Base-by-base conservation (phyloP, 176 grass and related monocot genomes). In the Pontederia crassipes region DNA sequence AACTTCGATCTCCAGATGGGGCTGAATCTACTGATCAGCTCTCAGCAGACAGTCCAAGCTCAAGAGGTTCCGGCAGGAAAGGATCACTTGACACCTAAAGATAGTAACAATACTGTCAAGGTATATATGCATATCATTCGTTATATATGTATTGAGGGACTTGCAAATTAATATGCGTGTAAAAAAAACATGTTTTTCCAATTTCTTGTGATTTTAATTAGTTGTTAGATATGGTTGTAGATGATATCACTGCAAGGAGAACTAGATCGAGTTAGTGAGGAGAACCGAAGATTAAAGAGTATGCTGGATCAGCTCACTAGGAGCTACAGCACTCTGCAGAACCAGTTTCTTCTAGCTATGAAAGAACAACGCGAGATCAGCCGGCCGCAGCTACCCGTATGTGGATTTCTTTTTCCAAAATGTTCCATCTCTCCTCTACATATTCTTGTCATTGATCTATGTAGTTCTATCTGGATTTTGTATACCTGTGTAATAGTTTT, bases 291-390 rank as follows among this genome's bases (percentile, higher is more conserved):
- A 60, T 20, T 72, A 17, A 51, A 17, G 17, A 51, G 57, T 46
- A 61, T 52, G 69, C 46, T 72, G 57, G 69, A 72, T 60, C 56
- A 60, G 45, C 69, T 72, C 57, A 48, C 57, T 24, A 51, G 12
- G 18, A 49, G 57, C 12, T 72, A 61, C 69, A 51, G 11, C 8
- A 46, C 46, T n/a, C 55, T 72, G n/a, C 57, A 72, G 17, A 51
- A 14, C 11, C 55, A 60, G 56, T 8, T 61, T 28, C 46, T 60
- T 61, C 69, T 15, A 16, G 10, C 51, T 12, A 20, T 51, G 24
- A 14, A 35, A 24, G 46, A 72, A 10, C 46, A 14, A 32, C 16
- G 16, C 5, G 64, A 67, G 49, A 52, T 49, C 17, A 14, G 15
- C 17, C 64, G 32, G 12, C 12, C 1, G n/a, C 65, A 67, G 50